Conservation (phyloP, 495 filamentous ascomycete species). For the Staphylotrichum longicolle region DNA sequence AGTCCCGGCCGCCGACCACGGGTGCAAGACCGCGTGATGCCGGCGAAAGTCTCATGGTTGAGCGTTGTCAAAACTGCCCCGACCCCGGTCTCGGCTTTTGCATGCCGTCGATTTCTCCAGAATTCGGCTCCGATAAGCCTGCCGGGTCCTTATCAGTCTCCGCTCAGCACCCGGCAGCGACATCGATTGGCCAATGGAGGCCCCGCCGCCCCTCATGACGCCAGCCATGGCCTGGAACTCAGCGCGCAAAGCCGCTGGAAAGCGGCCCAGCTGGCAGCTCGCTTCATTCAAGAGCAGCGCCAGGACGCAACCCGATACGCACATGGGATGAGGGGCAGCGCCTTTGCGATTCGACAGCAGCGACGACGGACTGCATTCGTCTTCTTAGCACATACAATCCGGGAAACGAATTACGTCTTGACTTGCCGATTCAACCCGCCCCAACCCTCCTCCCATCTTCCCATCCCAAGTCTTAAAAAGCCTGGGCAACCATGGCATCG, state of each 20-base stretch:
- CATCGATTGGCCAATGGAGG: slow-evolving; percentile 27
- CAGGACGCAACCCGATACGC: not conserved
- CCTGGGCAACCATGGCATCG: slow-evolving; percentile 23
- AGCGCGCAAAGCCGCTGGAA: slow-evolving; percentile 33
- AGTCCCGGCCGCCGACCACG: too few species aligned
- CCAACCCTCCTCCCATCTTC: not conserved
- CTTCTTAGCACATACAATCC: not conserved
- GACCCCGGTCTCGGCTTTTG: slow-evolving; percentile 6
- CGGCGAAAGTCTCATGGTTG: not conserved
- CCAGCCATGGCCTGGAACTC: slow-evolving; percentile 10
- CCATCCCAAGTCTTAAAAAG: not conserved
- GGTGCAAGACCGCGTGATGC: slow-evolving; percentile 9
- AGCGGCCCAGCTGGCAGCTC: slow-evolving; percentile 23
- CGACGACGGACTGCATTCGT: not conserved
- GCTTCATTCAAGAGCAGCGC: not conserved
- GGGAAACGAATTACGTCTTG: not conserved
- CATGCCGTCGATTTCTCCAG: not conserved
- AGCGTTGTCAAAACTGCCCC: not conserved
- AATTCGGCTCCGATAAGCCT: slow-evolving; percentile 7
- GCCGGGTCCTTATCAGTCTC: not conserved
- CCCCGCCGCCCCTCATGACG: slow-evolving; percentile 13
- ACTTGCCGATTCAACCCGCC: slow-evolving; percentile 21
- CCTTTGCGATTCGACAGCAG: slow-evolving; percentile 12
- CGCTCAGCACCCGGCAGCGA: not conserved
- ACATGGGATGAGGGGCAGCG: slow-evolving; percentile 19